Evolutionary conservation across 2,329 filamentous ascomycete species (phyloP).

Genomic region (Cadophora malorum): DNA sequence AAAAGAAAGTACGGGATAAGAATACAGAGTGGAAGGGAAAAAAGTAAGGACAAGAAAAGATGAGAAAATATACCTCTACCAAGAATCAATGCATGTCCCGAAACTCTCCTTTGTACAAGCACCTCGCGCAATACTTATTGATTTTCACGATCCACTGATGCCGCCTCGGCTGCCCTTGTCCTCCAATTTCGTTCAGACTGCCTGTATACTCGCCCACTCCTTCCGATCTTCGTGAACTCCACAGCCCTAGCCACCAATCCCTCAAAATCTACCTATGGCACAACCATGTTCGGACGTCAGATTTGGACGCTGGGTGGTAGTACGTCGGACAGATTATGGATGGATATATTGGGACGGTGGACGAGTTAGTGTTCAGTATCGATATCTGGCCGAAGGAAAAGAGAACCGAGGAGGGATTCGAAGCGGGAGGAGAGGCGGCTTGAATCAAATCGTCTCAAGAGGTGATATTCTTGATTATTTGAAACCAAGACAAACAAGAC

Average conservation of each 20-base stretch:
- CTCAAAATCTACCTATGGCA: slow-evolving; percentile 4
- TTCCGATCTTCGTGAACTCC: slow-evolving; percentile 3
- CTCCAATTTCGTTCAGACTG: slow-evolving; percentile 6
- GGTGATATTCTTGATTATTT: no score
- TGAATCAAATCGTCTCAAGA: not conserved
- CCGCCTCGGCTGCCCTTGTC: not conserved
- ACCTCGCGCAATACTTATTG: slow-evolving; percentile 5
- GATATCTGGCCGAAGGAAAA: no score
- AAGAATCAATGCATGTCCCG: slow-evolving; percentile 1
- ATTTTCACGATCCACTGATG: slow-evolving; percentile 9
- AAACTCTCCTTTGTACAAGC: slow-evolving; percentile 11
- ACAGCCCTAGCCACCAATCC: slow-evolving; percentile 5
- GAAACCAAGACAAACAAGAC: not conserved
- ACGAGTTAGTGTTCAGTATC: no score
- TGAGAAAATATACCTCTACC: not conserved
- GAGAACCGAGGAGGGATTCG: no score
- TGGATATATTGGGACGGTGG: not conserved
- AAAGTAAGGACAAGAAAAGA: no score
- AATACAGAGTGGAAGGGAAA: no score
- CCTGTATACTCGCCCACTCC: not conserved
- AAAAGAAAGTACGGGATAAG: no score
- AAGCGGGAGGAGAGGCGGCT: no score
- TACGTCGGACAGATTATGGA: not conserved
- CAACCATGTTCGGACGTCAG: slow-evolving; percentile 2
- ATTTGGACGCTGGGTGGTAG: slow-evolving; percentile 3